Evolutionary conservation across 2,329 filamentous ascomycete species (phyloP), one percentile per base, ranked within the genome.

Genomic region (Neofusicoccum parvum): DNA sequence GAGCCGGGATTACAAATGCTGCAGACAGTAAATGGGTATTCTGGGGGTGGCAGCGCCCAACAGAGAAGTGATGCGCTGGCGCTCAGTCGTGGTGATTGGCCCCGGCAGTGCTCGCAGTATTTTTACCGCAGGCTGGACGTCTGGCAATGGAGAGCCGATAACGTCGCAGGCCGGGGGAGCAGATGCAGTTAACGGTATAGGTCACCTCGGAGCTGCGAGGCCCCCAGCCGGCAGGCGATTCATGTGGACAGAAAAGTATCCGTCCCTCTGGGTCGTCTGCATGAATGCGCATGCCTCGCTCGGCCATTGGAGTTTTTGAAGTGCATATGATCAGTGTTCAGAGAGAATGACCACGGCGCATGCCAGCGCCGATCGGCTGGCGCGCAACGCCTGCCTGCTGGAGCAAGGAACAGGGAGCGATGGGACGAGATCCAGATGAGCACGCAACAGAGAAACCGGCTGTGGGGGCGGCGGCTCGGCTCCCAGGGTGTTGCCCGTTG

Each of bases 221-320:
- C 54, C 54, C 54, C 54, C 54, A 46, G 54, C 41, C 37, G 39
- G 53, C 37, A 32, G 10, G 51, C 51, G 37, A 41, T 41, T 56
- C 51, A 56, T 56, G 53, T 58, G 53, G 39, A 58, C 54, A 59
- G 20, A 20, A 58, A 43, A 58, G 53, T 45, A 45, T 20, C 54
- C 54, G 27, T 14, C 3, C 3, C 5, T 23, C 6, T 14, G 54
- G 54, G 27, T 46, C 41, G 23, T 14, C 17, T 59, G 54, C 54
- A 59, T 48, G 54, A 36, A 59, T 20, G 54, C 54, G 54, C 39
- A 20, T 37, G 23, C 39, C 27, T 59, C 41, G 39, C 53, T 17
- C 20, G 14, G 37, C 14, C 17, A 14, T 7, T 34, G 37, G 39
- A 58, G 45, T 43, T 10, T 37, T 14, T n/a, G 12, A 7, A 3